A percentile compares a stretch with the other conserved stretches of the same genome.
Evolutionary conservation across 164 flowering plant genomes (phyloP).

Genomic region (Aristolochia fimbriata): DNA sequence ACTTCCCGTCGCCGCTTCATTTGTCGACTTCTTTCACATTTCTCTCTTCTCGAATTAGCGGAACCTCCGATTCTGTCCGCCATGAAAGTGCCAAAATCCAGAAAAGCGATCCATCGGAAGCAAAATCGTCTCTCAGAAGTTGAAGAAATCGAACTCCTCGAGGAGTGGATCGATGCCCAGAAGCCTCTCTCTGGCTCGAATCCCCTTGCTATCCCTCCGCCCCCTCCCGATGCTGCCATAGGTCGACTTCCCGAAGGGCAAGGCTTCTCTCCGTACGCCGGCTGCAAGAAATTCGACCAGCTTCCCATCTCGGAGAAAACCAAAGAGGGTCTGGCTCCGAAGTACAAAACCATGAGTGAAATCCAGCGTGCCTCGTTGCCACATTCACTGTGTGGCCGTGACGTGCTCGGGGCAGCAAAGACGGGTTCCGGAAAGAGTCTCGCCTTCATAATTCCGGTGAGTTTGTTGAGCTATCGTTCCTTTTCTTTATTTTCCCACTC

Average conservation of each 20-base stretch:
- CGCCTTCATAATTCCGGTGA: conserved; percentile 84
- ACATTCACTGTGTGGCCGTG: conserved; percentile 78
- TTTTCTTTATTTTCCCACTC: not conserved
- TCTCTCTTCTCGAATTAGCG: too few relatives aligned
- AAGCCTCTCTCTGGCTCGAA: conserved; percentile 75
- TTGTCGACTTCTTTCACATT: too few relatives aligned
- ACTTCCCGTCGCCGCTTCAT: too few relatives aligned
- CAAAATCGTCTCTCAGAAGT: conserved; percentile 30
- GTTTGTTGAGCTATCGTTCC: conserved; percentile 9
- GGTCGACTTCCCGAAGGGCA: conserved; percentile 31
- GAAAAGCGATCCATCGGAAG: conserved; percentile 16
- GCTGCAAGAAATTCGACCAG: conserved; percentile 47
- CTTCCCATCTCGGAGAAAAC: conserved; percentile 69
- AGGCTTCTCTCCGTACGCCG: conserved; percentile 50
- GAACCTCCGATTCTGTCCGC: not conserved
- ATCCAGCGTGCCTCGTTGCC: conserved; percentile 88
- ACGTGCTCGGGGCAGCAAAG: conserved; percentile 91
- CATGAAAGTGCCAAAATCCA: conserved; percentile 16
- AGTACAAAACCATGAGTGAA: conserved; percentile 54
- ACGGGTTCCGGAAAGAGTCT: conserved; percentile 96
- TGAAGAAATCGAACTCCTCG: conserved; percentile 54
- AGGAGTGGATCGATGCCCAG: conserved; percentile 60
- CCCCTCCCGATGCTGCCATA: conserved; percentile 27
- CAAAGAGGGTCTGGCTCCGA: conserved; percentile 40
- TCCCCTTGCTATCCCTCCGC: conserved; percentile 55